A percentile compares a stretch with the other conserved stretches of the same genome.
Evolutionary conservation across 805 yeast genomes (phyloP).

Genomic region (Saccharomycodes ludwigii): DNA sequence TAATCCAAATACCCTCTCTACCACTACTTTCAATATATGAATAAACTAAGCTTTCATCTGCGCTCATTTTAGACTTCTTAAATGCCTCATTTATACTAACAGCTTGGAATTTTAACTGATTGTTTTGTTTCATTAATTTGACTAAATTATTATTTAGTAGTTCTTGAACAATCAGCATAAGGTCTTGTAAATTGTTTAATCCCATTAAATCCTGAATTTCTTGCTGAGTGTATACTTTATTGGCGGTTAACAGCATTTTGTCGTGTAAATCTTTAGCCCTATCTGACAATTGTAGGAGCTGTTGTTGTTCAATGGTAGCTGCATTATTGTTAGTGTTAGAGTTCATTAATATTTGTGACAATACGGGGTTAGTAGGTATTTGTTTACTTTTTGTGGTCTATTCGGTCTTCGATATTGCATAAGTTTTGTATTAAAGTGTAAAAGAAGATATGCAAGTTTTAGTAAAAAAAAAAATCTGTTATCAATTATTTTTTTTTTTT

Average conservation of each 20-base stretch:
- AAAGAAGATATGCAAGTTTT: too few species aligned
- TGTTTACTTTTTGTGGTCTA: too few species aligned
- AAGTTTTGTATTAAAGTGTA: too few species aligned
- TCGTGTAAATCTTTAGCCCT: slow-evolving; percentile 48
- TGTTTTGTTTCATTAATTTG: slow-evolving; percentile 56
- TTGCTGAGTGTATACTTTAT: slow-evolving; percentile 48
- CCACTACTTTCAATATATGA: slow-evolving; percentile 87
- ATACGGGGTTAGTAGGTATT: too few species aligned
- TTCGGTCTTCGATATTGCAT: too few species aligned
- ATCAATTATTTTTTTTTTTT: too few species aligned
- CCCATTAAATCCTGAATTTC: slow-evolving; percentile 47
- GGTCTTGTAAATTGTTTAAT: slow-evolving; percentile 29
- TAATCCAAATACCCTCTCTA: slow-evolving; percentile 94
- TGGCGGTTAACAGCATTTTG: slow-evolving; percentile 42
- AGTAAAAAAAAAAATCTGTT: too few species aligned
- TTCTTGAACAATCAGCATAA: slow-evolving; percentile 39
- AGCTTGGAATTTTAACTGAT: slow-evolving; percentile 62
- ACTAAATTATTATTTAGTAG: slow-evolving; percentile 46
- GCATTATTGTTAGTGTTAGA: too few species aligned
- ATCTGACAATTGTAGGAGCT: slow-evolving; percentile 24
- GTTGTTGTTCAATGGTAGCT: too few species aligned
- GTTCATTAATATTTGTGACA: too few species aligned
- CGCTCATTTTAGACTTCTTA: slow-evolving; percentile 62
- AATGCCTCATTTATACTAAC: slow-evolving; percentile 62
- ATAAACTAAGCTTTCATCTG: slow-evolving; percentile 85